A percentile compares a stretch with the other conserved stretches of the same genome.
Conservation (phyloP, 305 asterid genomes). For the Plantago coronopus region DNA sequence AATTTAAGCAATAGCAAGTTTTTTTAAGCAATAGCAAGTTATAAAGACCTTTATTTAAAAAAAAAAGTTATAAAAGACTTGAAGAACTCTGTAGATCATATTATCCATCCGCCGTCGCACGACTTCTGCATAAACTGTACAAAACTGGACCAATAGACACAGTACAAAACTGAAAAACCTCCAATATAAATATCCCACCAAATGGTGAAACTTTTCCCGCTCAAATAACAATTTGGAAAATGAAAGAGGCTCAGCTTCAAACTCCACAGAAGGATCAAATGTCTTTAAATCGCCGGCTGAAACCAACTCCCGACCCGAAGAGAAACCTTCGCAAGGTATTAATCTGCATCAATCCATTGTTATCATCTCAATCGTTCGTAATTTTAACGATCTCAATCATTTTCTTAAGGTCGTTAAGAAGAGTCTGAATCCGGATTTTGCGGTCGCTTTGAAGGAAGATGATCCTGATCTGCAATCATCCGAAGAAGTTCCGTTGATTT, state of each 20-base stretch:
- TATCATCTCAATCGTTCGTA: neutral
- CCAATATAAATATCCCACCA: too few relatives aligned
- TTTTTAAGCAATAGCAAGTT: too few relatives aligned
- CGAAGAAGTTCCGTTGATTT: constrained; percentile 21
- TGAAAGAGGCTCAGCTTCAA: constrained; percentile 46
- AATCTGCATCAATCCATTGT: neutral
- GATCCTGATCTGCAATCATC: constrained; percentile 28
- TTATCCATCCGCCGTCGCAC: too few relatives aligned
- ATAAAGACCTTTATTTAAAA: too few relatives aligned
- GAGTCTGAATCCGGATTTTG: constrained; percentile 39
- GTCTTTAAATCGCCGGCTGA: constrained; percentile 38
- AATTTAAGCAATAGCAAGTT: too few relatives aligned
- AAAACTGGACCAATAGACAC: too few relatives aligned
- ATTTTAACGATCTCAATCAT: neutral
- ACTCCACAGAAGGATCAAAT: constrained; percentile 49
- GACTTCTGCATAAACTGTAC: too few relatives aligned
- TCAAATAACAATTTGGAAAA: constrained; percentile 8
- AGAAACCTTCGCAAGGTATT: constrained; percentile 46
- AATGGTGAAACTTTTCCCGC: too few relatives aligned
- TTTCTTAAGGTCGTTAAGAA: constrained; percentile 36
- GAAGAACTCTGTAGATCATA: too few relatives aligned
- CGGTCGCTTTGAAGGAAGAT: constrained; percentile 38
- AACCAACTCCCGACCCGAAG: constrained; percentile 37
- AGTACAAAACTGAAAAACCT: too few relatives aligned
- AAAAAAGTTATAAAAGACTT: too few relatives aligned